Base-by-base conservation (phyloP, 1,139 yeast genomes). In the Zygotorulaspora mrakii region DNA sequence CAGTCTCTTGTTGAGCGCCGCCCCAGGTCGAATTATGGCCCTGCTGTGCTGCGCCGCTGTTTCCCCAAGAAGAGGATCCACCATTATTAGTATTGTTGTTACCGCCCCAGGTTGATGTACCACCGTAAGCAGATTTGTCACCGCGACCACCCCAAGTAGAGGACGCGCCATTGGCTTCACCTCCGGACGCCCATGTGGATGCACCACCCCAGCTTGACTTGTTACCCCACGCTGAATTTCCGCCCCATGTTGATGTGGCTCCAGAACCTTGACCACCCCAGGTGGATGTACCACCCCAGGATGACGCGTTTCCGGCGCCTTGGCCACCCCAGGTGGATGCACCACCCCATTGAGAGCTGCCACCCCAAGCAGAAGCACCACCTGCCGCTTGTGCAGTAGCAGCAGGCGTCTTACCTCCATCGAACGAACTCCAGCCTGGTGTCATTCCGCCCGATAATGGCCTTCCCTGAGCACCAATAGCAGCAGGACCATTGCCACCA, bases 271-370 rank as follows among this genome's bases (percentile, higher is more conserved):
- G 53, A 23, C 61, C 59, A 33, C 55, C 55, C 64, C 77, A 74
- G 30, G 76, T 65, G 4, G 74, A 67, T 21, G 64, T 52, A 20
- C 65, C 64, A 36, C 65, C 65, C 67, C 66, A 69, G 11, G 71
- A 61, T 3, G 74, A 67, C 2, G 68, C 66, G 23, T 65, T 67
- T n/a, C 73, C 73, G 21, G 64, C 66, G 27, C 67, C 69, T 25
- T 71, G 72, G 27, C 68, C 66, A 30, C 77, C 79, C 68, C 77
- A 74, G 1, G 77, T 64, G 8, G 77, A 70, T 5, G 72, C 70
- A 35, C 67, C 69, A 33, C 76, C 74, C 74, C 76, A 72, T 2
- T 76, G 62, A 1, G 77, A 70, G 13, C 71, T 62, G 17, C 65
- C 64, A 12, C 73, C 70, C 72, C 74, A 70, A 1, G 74, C 59